Evolutionary conservation across 2,329 filamentous ascomycete genomes (phyloP).

Genomic region (Akanthomyces lecanii): DNA sequence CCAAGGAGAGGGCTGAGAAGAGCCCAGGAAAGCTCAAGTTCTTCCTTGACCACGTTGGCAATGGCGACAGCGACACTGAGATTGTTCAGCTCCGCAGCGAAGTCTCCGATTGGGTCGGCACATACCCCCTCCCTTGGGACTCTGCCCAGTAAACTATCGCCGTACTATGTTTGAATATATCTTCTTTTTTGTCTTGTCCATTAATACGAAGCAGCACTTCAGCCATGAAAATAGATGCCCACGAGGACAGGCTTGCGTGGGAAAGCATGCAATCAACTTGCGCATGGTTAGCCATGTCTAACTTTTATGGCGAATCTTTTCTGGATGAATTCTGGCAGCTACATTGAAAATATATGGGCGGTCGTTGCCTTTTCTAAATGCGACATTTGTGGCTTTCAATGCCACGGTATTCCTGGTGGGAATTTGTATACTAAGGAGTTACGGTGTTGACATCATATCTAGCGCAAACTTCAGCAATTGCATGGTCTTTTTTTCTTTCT

Average conservation of each 20-base stretch:
- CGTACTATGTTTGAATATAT: conserved; percentile 14
- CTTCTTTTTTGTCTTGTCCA: conserved; percentile 2
- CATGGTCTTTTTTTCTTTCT: neutral
- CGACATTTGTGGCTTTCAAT: neutral
- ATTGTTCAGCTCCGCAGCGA: conserved; percentile 69
- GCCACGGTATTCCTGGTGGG: neutral
- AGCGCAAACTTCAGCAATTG: neutral
- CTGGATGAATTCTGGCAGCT: conserved; percentile 10
- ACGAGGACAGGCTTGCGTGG: neutral
- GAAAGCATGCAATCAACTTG: conserved; percentile 8
- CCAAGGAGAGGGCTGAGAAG: conserved; percentile 64
- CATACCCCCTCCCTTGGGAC: conserved; percentile 68
- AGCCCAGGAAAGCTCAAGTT: conserved; percentile 59
- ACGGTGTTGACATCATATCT: conserved; percentile 8
- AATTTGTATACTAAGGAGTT: conserved; percentile 3
- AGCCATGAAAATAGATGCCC: neutral
- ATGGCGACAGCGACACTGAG: conserved; percentile 63
- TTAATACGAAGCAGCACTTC: neutral
- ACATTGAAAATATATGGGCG: neutral
- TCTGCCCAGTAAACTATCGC: conserved; percentile 27
- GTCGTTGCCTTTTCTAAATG: neutral
- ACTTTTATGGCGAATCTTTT: neutral
- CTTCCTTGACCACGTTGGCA: conserved; percentile 64
- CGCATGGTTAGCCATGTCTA: neutral
- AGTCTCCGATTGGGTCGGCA: conserved; percentile 74